Evolutionary conservation across 805 yeast genomes (phyloP).

Genomic region (Metschnikowia hibisci): DNA sequence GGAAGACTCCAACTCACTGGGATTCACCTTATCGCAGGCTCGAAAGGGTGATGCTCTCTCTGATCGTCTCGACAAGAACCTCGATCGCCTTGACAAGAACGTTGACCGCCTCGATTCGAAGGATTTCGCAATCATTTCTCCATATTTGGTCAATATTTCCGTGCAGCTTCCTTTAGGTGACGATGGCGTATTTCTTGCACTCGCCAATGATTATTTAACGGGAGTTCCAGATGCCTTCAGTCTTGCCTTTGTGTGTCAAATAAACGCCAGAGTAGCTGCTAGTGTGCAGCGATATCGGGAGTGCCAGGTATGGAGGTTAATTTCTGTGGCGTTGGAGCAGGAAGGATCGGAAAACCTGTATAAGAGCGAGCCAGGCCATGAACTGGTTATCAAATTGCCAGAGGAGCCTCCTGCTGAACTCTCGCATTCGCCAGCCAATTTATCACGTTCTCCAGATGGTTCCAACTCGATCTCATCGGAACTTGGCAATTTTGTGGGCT

Average conservation of each 20-base stretch:
- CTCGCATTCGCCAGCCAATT: not conserved
- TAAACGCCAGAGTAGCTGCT: conserved; percentile 55
- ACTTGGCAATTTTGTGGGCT: conserved; percentile 38
- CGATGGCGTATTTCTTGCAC: conserved; percentile 40
- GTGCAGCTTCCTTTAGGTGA: conserved; percentile 44
- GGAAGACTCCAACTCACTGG: conserved; percentile 26
- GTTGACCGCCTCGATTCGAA: conserved; percentile 13
- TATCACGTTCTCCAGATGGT: conserved; percentile 11
- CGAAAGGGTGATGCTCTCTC: not conserved
- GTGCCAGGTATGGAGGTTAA: conserved; percentile 59
- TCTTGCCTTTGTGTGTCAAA: conserved; percentile 51
- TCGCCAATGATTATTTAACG: conserved; percentile 48
- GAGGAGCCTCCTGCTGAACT: not conserved
- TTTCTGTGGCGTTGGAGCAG: conserved; percentile 46
- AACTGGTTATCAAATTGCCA: not conserved
- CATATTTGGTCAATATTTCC: conserved; percentile 35
- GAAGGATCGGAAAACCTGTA: conserved; percentile 18
- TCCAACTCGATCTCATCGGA: conserved; percentile 27
- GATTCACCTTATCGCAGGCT: conserved; percentile 8
- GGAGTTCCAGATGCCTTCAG: conserved; percentile 46
- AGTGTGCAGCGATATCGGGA: conserved; percentile 49
- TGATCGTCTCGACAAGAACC: conserved; percentile 12
- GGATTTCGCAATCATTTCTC: conserved; percentile 1
- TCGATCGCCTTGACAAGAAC: conserved; percentile 14
- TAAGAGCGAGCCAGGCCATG: not conserved